Evolutionary conservation across 2,329 filamentous ascomycete species (phyloP), one percentile per base, ranked within the genome.

Genomic region (Plectosphaerella plurivora): DNA sequence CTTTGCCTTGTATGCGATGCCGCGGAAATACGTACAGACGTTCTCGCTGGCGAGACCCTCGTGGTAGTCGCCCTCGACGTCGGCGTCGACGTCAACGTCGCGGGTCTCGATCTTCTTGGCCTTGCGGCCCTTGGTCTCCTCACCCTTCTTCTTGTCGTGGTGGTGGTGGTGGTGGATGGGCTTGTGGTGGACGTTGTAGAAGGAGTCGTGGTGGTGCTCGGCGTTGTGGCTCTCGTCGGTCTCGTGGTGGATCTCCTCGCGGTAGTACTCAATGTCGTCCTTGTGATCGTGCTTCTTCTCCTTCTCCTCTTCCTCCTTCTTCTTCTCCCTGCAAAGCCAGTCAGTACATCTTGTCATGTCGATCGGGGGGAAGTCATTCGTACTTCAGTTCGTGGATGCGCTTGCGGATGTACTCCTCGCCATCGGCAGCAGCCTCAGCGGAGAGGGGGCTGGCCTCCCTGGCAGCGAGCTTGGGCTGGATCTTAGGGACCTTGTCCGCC

Each of bases 71-170:
- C 18, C 24, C 16, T 47, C 12, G 15, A 11, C 3, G n/a, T 50
- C 48, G 48, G 20, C 35, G 33, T 51, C 52, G 28, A 15, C 24
- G n/a, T 47, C 12, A 10, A 11, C 3, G n/a, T 22, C 28, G 22
- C 39, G 12, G 49, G 18, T n/a, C 39, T 35, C 15, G 25, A 45
- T 14, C 36, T 44, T 35, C 37, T 41, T 41, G 37, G 15, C 14
- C 15, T 41, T 41, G 5, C 14, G n/a, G 10, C n/a, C 77, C 25
- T 12, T 11, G 33, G 5, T 16, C 16, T 48, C 36, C 25, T n/a
- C 7, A 10, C 20, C 16, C 33, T 37, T n/a, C 45, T 47, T 20
- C 24, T 15, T 15, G 41, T 18, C 5, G 41, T 18, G 20, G 41
- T 16, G 18, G 41, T 20, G 18, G 16, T 44, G n/a, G 28, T 37